A percentile compares a stretch with the other conserved stretches of the same genome.
Evolutionary conservation across 148 eudicot genomes (phyloP).

Genomic region (Beta vulgaris): DNA sequence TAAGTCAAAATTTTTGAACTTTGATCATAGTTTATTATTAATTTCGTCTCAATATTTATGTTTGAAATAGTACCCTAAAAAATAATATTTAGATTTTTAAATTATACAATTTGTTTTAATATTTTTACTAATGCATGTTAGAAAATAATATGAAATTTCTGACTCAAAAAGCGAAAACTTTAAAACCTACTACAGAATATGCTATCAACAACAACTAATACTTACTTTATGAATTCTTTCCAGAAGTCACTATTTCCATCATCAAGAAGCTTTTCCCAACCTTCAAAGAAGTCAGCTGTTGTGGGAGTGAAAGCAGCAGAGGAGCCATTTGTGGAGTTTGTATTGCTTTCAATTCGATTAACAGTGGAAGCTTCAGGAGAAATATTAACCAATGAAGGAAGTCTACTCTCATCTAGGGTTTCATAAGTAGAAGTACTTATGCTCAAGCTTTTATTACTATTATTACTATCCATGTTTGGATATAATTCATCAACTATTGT

Average conservation of each 20-base stretch:
- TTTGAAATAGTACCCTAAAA: too few species aligned
- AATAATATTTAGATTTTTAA: neutral
- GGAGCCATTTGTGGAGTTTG: constrained; percentile 31
- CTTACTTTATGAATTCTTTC: constrained; percentile 39
- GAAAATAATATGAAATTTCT: too few species aligned
- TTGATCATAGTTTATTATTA: too few species aligned
- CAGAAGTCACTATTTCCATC: constrained; percentile 41
- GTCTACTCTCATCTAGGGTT: constrained; percentile 22
- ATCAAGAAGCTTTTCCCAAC: constrained; percentile 46
- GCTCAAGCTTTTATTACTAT: constrained; percentile 11
- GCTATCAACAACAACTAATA: constrained; percentile 17
- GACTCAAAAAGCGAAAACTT: neutral
- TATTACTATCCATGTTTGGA: constrained; percentile 15
- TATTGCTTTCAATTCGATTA: constrained; percentile 32
- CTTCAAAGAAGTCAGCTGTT: constrained; percentile 32
- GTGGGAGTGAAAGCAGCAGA: constrained; percentile 23
- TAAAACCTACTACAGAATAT: too few species aligned
- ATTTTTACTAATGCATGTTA: neutral
- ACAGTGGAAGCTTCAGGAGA: constrained; percentile 26
- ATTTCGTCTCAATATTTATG: too few species aligned
- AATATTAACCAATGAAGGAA: constrained; percentile 44
- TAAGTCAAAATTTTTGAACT: too few species aligned
- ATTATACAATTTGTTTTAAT: neutral
- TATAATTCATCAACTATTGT: constrained; percentile 10
- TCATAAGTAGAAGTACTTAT: constrained; percentile 19